Evolutionary conservation across 2,329 filamentous ascomycete species (phyloP), one percentile per base, ranked within the genome.

Genomic region (Septoria linicola): DNA sequence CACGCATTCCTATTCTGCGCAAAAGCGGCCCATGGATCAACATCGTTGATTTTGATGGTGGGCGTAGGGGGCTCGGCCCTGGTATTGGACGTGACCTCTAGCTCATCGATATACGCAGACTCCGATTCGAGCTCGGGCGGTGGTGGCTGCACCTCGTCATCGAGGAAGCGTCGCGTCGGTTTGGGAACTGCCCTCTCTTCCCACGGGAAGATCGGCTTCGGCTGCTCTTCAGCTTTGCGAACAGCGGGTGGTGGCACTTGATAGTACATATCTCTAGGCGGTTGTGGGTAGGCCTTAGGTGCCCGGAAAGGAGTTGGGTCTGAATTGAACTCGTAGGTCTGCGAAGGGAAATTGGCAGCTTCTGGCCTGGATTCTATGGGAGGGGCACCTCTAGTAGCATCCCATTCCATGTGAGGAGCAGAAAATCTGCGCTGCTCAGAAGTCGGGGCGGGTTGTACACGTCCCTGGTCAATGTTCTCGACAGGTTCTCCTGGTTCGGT

Each of bases 201-300:
- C 93, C 93, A 99, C 0, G 93, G 93, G 69, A 99, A 99, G 41
- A 97, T 84, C 41, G 80, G 78, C 31, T 57, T 61, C 11, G 84
- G 80, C 54, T 74, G 80, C 58, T 83, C 76, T 36, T 78, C 74
- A 17, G 82, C 81, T 14, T 76, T 75, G 52, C 81, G 78, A 57
- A 78, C 72, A 8, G 62, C 57, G 6, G 55, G 49, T 49, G 82
- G 66, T 4, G 90, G 90, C 30, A 95, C 80, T 62, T 92, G 76
- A 67, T 93, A 96, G 79, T 86, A 93, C 88, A 96, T 91, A 65
- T 91, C 81, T 68, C 80, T 87, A 0, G 91, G 89, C 14, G 89
- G 88, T 64, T 89, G 88, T 2, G 91, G 88, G 64, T 95, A 93
- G 46, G 81, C 78, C 53, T 75, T 71, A 14, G 91, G 91, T 25